Conservation (phyloP, 148 eudicot species). For the Drosera capensis region DNA sequence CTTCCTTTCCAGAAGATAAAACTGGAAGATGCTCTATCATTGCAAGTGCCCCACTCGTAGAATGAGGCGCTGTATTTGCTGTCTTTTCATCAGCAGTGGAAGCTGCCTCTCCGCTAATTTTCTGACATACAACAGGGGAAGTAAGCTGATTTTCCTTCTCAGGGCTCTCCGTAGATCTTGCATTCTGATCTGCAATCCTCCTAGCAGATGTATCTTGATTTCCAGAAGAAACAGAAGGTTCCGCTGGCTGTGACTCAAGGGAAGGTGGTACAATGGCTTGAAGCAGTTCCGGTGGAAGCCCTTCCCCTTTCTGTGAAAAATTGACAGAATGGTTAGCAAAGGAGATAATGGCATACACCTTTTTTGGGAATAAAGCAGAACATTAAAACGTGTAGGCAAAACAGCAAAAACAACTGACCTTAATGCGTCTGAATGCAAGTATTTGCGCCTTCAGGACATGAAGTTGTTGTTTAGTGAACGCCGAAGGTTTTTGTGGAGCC, state of each 20-base stretch:
- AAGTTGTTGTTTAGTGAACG: constrained; percentile 81
- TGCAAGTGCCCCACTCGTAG: constrained; percentile 21
- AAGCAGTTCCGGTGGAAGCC: constrained; percentile 79
- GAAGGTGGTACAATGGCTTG: constrained; percentile 78
- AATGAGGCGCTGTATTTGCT: constrained; percentile 16
- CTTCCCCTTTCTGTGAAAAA: constrained; percentile 98
- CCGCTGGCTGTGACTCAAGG: constrained; percentile 54
- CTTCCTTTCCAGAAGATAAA: constrained; percentile 44
- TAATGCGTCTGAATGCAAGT: constrained; percentile 82
- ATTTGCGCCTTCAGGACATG: constrained; percentile 96
- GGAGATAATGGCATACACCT: too few species aligned
- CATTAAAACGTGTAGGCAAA: constrained; percentile 5
- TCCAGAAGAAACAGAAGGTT: constrained; percentile 29
- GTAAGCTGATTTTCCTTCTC: constrained; percentile 38
- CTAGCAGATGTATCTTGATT: constrained; percentile 38
- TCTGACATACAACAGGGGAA: constrained; percentile 20
- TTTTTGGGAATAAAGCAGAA: constrained; percentile 4
- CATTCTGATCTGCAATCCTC: constrained; percentile 31
- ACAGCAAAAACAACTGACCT: constrained; percentile 29
- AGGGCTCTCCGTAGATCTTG: constrained; percentile 29
- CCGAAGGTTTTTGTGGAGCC: constrained; percentile 25
- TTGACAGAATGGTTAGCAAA: too few species aligned
- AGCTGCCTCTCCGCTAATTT: constrained; percentile 31
- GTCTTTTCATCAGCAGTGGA: constrained; percentile 37
- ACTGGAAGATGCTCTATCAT: constrained; percentile 33